These are phyloP conservation scores for Incumbomyces delicatus DNA, from an alignment of 2,329 filamentous ascomycete species.

Conservation along the genomic window DNA sequence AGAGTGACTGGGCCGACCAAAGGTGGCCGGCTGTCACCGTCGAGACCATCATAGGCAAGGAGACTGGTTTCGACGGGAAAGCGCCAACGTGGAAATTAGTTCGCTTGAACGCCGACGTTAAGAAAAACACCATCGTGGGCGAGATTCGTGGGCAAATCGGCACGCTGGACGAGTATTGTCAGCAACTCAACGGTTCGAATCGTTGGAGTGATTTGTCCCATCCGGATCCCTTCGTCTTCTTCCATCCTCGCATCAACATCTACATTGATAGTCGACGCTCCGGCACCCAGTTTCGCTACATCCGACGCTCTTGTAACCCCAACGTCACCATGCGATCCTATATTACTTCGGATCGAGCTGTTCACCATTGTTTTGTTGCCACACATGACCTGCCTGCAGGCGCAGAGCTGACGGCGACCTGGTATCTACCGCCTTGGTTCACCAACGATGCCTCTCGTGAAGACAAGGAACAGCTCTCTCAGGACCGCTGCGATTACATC, in stretches of 20 bases:
- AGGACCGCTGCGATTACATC: constrained; percentile 33
- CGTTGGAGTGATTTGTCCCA: constrained; percentile 55
- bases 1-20: constrained; percentile 45
- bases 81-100: constrained; percentile 58
- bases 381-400: constrained; percentile 61
- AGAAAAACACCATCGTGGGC: constrained; percentile 48
- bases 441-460: constrained; percentile 10
- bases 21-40: constrained; percentile 43
- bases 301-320: constrained; percentile 83
- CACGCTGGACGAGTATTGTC: constrained; percentile 62
- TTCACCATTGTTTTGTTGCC: constrained; percentile 88
- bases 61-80: constrained; percentile 41
- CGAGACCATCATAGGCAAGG: constrained; percentile 43
- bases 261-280: constrained; percentile 88
- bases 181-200: constrained; percentile 47
- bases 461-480: constrained; percentile 16
- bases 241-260: constrained; percentile 77
- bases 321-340: constrained; percentile 85
- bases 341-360: constrained; percentile 63
- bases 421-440: constrained; percentile 30
- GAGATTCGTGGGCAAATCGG: constrained; percentile 72
- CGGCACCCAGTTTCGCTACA: constrained; percentile 75
- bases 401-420: constrained; percentile 39
- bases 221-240: constrained; percentile 65
- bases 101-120: constrained; percentile 43